These are phyloP conservation scores for Gamsiella multidivaricata DNA, from an alignment of 192 early-diverging fungal species.

Conservation along the genomic window DNA sequence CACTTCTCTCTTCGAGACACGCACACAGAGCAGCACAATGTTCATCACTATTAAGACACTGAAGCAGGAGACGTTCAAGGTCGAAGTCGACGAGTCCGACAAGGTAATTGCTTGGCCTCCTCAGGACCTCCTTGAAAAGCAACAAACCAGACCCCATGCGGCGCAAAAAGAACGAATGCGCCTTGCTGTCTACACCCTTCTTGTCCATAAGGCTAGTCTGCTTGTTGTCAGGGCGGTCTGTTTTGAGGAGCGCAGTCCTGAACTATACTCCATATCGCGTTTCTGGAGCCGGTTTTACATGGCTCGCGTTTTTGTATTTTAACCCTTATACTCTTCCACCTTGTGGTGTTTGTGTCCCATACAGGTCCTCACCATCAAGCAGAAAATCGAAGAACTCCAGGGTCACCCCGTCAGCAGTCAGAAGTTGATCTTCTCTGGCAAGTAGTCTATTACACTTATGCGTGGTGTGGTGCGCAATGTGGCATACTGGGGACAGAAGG, in stretches of 20 bases:
- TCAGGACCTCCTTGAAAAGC: no score
- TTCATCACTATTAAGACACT: constrained; percentile 93
- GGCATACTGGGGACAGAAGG: no score
- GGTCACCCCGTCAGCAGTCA: constrained; percentile 77
- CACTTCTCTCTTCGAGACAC: neutral
- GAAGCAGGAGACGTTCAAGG: constrained; percentile 82
- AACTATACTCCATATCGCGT: neutral
- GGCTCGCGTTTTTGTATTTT: neutral
- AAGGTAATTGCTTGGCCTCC: constrained; percentile 52
- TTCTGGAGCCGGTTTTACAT: neutral
- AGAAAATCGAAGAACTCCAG: constrained; percentile 77
- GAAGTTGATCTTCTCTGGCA: constrained; percentile 92
- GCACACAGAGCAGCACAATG: constrained; percentile 55
- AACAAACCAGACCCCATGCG: neutral
- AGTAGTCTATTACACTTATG: neutral
- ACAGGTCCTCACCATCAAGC: constrained; percentile 83
- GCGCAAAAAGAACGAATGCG: no score
- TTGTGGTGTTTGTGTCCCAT: neutral
- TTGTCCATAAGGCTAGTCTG: neutral
- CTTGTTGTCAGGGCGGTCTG: no score
- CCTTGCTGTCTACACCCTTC: no score
- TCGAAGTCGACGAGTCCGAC: constrained; percentile 79
- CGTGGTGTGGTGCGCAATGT: no score
- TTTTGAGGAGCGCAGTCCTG: no score
- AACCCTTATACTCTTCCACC: neutral